phyloP scores from a whole-genome alignment of 2,329 filamentous ascomycete genomes.

The Pseudocercospora pini-densiflorae region DNA sequence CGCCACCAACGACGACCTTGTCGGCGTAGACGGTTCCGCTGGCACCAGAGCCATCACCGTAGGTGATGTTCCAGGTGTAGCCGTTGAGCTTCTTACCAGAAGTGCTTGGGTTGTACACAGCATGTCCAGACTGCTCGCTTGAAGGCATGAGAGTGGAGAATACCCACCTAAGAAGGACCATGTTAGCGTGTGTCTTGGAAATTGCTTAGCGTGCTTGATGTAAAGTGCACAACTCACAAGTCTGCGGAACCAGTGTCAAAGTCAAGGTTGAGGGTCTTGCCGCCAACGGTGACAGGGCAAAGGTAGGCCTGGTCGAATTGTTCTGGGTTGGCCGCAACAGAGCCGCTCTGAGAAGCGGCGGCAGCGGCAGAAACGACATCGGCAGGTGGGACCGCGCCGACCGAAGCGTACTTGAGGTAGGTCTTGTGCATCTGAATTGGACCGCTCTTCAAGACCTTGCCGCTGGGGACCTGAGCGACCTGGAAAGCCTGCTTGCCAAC shows the following conservation, averaged over 20 bases:
- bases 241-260: conserved; percentile 71
- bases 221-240: conserved; percentile 55
- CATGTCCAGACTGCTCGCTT: conserved; percentile 58
- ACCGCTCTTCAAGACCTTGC: conserved; percentile 43
- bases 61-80: conserved; percentile 53
- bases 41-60: conserved; percentile 69
- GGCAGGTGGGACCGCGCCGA: conserved; percentile 36
- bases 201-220: neutral
- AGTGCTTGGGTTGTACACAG: conserved; percentile 58
- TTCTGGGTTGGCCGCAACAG: conserved; percentile 46
- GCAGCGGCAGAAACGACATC: conserved; percentile 39
- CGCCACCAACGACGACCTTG: conserved; percentile 64
- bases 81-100: conserved; percentile 42
- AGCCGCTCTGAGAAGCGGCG: conserved; percentile 43
- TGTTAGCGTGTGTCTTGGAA: conserved; percentile 10
- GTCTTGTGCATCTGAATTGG: conserved; percentile 45
- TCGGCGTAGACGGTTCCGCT: conserved; percentile 69
- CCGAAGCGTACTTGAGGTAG: conserved; percentile 44
- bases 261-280: conserved; percentile 67
- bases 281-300: conserved; percentile 65
- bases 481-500: conserved; percentile 33
- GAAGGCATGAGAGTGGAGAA: conserved; percentile 64
- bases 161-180: conserved; percentile 59
- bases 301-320: conserved; percentile 47
- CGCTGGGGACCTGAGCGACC: conserved; percentile 37